Evolutionary conservation across 768 basidiomycete genomes (phyloP), one percentile per base, ranked within the genome.

Genomic region (Mrakia gelida): DNA sequence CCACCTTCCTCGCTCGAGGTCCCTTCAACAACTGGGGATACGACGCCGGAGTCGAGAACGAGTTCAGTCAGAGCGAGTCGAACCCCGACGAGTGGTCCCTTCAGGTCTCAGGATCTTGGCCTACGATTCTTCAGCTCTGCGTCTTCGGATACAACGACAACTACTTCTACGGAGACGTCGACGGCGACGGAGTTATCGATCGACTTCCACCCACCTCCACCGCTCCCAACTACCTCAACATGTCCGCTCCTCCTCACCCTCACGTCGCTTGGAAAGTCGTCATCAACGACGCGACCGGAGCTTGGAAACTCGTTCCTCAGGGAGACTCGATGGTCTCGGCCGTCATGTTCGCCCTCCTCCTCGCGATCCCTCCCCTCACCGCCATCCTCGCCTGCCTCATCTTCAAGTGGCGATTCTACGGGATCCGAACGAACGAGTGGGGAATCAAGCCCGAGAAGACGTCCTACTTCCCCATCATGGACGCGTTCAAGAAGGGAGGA

Each of bases 331-430:
- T 88, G 26, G 89, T 96, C 32, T 93, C 91, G 41, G 92, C 91
- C 45, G 90, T 92, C 86, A 93, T 95, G 89, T 97, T 91, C 82
- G 93, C 90, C 0, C 88, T 96, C 59, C 87, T 96, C 65, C 86
- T 92, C 43, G 81, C 89, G 61, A 92, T 96, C 79, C 95, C 95
- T 8, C 85, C 94, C 80, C 88, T 96, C 84, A 95, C 94, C 28
- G 95, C 90, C 79, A 88, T 89, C 21, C 86, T 93, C 71, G 93
- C 95, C 23, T 93, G 93, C 68, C 82, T 90, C 73, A 83, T 94
- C 84, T 97, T 97, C 89, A 92, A 94, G 90, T 94, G 92, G 90
- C 90, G 91, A 9, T 97, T 97, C 88, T 97, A 97, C 82, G 93
- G 94, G 43, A 96, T 97, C 86, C 93, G 89, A 83, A 91, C 94